Evolutionary conservation across 179 eudicot genomes (phyloP), one percentile per base, ranked within the genome.

Genomic region (Beta corolliflora): DNA sequence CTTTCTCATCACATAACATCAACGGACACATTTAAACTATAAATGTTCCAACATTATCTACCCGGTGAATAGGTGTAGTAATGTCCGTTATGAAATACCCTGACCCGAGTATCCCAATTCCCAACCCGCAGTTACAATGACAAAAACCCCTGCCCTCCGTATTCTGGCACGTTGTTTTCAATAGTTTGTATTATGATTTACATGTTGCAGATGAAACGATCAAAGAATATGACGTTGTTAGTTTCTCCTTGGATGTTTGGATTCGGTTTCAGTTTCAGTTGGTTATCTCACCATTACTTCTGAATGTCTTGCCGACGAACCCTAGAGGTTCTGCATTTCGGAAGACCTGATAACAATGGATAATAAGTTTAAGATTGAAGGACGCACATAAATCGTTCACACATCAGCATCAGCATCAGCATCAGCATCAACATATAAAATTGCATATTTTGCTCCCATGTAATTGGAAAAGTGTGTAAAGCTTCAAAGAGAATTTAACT

Each of bases 121-220:
- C 89, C 87, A 87, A 59, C 97, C 97, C 41, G 93, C 99, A 1
- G 98, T 92, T 36, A 94, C 94, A 46, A 94, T 86, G 82, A 91
- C 97, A 50, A 86, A 83, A 19, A 95, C 97, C 99, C 98, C 94
- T 68, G 91, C 79, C 84, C 2, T 78, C 75, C 82, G 87, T 84
- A 75, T 84, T 89, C 79, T 84, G 93, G 83, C 89, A 93, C 5
- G 91, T 87, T 53, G 86, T 86, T 82, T 89, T 94, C 81, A 94
- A 78, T 68, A 92, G 82, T 83, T 84, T 91, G 90, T 85, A 90
- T 52, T 94, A 92, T 0, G 93, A 87, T 77, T 78, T 89, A 55
- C 85, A 65, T 50, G 89, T 84, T 0, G 86, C 29, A 2, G 95
- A 90, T 15, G 91, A 88, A 48, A 84, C 86, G 0, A 84, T 80